Conservation (phyloP, 169 alveolate species). For the Eimeria tenella region DNA sequence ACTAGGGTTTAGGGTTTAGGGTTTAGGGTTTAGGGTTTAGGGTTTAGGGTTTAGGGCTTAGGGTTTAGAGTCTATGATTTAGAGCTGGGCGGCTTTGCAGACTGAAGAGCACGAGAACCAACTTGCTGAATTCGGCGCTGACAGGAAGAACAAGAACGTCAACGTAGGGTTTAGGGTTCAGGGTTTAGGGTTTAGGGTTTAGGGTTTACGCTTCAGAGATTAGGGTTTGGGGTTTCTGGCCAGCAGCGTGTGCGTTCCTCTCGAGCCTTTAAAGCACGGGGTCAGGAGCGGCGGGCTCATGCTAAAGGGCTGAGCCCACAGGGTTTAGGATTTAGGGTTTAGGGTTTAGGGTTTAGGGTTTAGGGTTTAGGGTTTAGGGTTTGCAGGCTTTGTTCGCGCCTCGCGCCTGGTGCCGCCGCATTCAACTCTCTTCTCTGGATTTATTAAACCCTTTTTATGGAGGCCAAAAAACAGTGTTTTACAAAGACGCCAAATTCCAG, state of each 20-base stretch:
- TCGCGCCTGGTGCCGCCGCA: neutral
- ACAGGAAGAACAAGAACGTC: neutral
- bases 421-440: neutral
- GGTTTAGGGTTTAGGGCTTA: neutral
- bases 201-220: neutral
- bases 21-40: neutral
- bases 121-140: neutral
- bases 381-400: conserved; percentile 50
- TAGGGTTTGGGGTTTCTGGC: conserved; percentile 10
- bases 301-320: no score
- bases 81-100: neutral
- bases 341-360: neutral
- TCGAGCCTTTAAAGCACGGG: no score
- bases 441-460: conserved; percentile 66
- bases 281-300: no score
- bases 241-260: neutral
- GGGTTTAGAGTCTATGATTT: neutral
- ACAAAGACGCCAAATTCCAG: conserved; percentile 87
- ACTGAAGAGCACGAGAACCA: neutral
- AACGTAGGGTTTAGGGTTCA: conserved; percentile 9
- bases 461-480: conserved; percentile 88
- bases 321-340: neutral
- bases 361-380: neutral
- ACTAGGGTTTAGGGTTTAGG: conserved; percentile 50
- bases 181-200: conserved; percentile 21